Evolutionary conservation across 805 yeast species (phyloP).

Genomic region (Candida ovalis): DNA sequence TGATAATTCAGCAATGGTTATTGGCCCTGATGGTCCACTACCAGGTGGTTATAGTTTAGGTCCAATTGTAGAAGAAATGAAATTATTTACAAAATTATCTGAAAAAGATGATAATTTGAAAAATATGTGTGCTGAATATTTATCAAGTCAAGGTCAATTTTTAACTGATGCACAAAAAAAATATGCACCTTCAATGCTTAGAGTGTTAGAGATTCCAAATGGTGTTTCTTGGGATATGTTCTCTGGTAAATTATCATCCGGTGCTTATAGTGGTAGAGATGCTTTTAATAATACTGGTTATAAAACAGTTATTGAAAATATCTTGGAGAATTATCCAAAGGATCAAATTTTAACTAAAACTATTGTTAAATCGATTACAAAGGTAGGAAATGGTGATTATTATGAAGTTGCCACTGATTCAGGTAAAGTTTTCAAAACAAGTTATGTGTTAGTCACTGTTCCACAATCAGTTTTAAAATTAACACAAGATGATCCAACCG

Average conservation of each 20-base stretch:
- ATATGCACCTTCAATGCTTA: constrained; percentile 27
- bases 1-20: constrained; percentile 32
- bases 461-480: constrained; percentile 45
- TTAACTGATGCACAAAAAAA: constrained; percentile 24
- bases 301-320: constrained; percentile 25
- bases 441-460: constrained; percentile 44
- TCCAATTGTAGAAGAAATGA: constrained; percentile 32
- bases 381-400: constrained; percentile 11
- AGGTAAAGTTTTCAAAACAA: constrained; percentile 19
- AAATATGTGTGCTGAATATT: constrained; percentile 23
- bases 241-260: constrained; percentile 24
- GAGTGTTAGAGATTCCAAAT: constrained; percentile 27
- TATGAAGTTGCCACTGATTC: constrained; percentile 14
- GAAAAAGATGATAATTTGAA: constrained; percentile 24
- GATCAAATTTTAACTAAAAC: constrained; percentile 18
- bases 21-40: constrained; percentile 25
- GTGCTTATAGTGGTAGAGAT: constrained; percentile 30
- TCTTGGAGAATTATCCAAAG: constrained; percentile 23
- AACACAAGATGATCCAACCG: constrained; percentile 20
- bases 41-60: constrained; percentile 29
- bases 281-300: constrained; percentile 29
- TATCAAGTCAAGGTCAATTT: constrained; percentile 14
- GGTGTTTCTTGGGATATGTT: constrained; percentile 30
- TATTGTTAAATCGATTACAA: constrained; percentile 28
- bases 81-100: constrained; percentile 28